These are phyloP conservation scores for Aspergillus sp. DNA, from an alignment of 2,329 filamentous ascomycete genomes.

Conservation along the genomic window DNA sequence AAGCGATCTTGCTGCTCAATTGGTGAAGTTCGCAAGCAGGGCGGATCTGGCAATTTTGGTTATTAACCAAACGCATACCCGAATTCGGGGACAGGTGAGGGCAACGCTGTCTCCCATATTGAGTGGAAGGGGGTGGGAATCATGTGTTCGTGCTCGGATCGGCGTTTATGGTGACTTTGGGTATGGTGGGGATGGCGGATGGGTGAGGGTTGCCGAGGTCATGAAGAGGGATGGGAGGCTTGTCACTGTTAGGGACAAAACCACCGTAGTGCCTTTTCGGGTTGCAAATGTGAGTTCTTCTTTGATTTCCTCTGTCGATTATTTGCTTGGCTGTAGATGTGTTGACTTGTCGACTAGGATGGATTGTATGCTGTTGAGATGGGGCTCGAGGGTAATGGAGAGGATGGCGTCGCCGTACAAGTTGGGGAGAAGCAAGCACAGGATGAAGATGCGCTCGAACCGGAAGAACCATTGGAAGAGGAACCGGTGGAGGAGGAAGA, in stretches of 20 bases:
- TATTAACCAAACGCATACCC: constrained; percentile 79
- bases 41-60: constrained; percentile 73
- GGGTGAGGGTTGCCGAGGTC: constrained; percentile 62
- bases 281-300: constrained; percentile 38
- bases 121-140: constrained; percentile 77
- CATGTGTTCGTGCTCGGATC: constrained; percentile 70
- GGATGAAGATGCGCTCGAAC: neutral
- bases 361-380: constrained; percentile 11
- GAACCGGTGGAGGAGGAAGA: neutral
- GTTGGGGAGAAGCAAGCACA: neutral
- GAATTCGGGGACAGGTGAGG: constrained; percentile 65
- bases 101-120: constrained; percentile 75
- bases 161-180: constrained; percentile 79
- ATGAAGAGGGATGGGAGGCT: constrained; percentile 54
- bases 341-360: constrained; percentile 12
- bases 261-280: constrained; percentile 41
- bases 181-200: constrained; percentile 44
- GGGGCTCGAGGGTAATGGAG: neutral
- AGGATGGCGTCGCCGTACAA: neutral
- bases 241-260: constrained; percentile 10
- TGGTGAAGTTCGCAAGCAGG: constrained; percentile 72
- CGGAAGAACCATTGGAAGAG: too few relatives aligned
- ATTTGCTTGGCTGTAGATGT: neutral
- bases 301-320: neutral
- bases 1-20: constrained; percentile 60